Evolutionary conservation across 495 filamentous ascomycete species (phyloP), one percentile per base, ranked within the genome.

Genomic region (Aspergillus diversus): DNA sequence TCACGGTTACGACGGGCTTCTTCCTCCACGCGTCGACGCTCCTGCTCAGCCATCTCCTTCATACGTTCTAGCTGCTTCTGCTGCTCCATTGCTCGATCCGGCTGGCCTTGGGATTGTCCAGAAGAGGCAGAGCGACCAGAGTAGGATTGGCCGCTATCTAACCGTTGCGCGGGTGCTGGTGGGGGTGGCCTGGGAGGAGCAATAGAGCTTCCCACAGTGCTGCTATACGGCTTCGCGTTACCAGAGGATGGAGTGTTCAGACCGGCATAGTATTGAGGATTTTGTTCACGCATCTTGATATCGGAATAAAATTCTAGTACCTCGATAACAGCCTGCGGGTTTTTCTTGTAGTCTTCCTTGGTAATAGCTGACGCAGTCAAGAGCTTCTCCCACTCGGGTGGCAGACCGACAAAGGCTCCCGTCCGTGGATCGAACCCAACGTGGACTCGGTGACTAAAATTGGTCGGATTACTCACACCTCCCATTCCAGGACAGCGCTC

Each of bases 261-360:
- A 51, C 86, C 88, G n/a, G 87, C 80, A 64, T 91, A 97, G 61
- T 85, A 83, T 62, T 89, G 84, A 4, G 90, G 90, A 68, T 97
- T 87, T 64, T 96, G 88, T 59, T 89, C 86, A 42, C 92, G 85
- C 81, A 93, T 93, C 55, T 90, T 91, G 71, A 96, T 91, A 74
- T 98, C 94, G 0, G 93, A 92, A 81, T 98, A 99, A 77, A 99
- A 99, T 71, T 97, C 91, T 33, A 99, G 82, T 37, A 97, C 96
- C 73, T 99, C 95, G 57, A 98, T 92, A 17, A 99, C 95, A 21
- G 94, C 96, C 75, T 97, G 91, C n/a, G 95, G 95, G 67, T 98
- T 97, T 71, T 93, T 92, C 77, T 94, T 89, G 77, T 97, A 97
- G 74, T 99, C 95, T 67, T 97, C 95, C 76, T 96, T 95, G 33